Evolutionary conservation across 202 grass and related monocot species (phyloP), one percentile per base, ranked within the genome.

Genomic region (Brachypodium distachyon): DNA sequence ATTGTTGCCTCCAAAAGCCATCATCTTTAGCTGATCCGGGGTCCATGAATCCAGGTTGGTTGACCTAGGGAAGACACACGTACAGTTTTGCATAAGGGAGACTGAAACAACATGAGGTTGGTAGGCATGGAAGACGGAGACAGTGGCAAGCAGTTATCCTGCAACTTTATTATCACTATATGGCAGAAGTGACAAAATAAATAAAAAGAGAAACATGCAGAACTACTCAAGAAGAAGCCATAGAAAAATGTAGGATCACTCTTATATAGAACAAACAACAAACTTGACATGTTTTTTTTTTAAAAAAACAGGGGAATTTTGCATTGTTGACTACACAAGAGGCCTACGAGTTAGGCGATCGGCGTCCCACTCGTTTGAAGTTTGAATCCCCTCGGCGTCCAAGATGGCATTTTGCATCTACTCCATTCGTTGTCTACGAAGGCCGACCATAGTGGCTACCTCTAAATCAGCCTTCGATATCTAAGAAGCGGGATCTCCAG

Each of bases 11-110:
- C 92, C 92, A 43, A 92, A 95, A 79, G 77, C 88, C 88, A 95
- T 95, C 84, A 84, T 85, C 73, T 95, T 95, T 16, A 95, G 83
- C 43, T 95, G 92, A 38, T 92, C 86, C 0, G 92, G 85, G 69
- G 86, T 82, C 92, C 92, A 95, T 55, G 92, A 92, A 38, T 95
- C 92, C 39, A 95, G 90, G 84, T 95, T 95, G 0, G 92, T 95
- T 41, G 92, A 95, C 60, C 89, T 91, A 44, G 4, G 82, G 54
- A 72, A 58, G 22, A 78, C 5, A 7, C 0, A 21, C 11, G 18
- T 9, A 19, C 3, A 55, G 48, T 61, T 25, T 12, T n/a, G 51
- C 56, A 16, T 72, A 67, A 68, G 56, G 50, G 2, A 38, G 12
- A 23, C 0, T 0, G n/a, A 23, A 38, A 74, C 12, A 23, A 79